Conservation (phyloP, 192 early-diverging fungal species). For the Umbelopsis sp. region DNA sequence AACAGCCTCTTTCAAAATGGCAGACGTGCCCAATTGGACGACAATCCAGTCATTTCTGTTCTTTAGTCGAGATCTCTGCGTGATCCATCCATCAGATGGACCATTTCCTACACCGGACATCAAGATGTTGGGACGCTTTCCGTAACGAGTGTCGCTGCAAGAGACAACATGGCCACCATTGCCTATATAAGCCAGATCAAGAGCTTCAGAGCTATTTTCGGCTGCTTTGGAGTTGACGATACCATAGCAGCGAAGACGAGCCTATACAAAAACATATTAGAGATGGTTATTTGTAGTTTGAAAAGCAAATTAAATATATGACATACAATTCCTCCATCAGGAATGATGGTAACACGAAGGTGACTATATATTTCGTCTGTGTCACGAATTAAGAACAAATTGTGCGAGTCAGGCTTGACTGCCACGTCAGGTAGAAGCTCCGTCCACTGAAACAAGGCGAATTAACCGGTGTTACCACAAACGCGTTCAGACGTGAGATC, state of each 20-base stretch:
- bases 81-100: constrained; percentile 85
- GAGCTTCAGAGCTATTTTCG: constrained; percentile 40
- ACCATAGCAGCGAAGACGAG: constrained; percentile 69
- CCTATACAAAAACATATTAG: constrained; percentile 27
- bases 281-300: not conserved
- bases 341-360: constrained; percentile 16
- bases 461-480: not conserved
- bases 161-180: constrained; percentile 61
- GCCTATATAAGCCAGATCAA: constrained; percentile 66
- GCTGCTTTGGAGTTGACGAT: constrained; percentile 50
- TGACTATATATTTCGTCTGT: constrained; percentile 18
- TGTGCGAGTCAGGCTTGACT: constrained; percentile 21
- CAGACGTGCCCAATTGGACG: constrained; percentile 70
- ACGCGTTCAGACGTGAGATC: not conserved
- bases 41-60: constrained; percentile 74
- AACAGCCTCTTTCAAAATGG: constrained; percentile 67
- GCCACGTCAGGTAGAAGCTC: constrained; percentile 17
- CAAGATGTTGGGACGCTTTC: constrained; percentile 72
- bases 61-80: constrained; percentile 71
- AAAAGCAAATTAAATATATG: not conserved
- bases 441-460: constrained; percentile 21
- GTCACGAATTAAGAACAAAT: constrained; percentile 24
- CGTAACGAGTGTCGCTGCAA: constrained; percentile 43
- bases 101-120: constrained; percentile 69
- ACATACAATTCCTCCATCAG: constrained; percentile 13